These are phyloP conservation scores for Fusarium sarcochroum DNA, from an alignment of 2,329 filamentous ascomycete species.

Conservation along the genomic window DNA sequence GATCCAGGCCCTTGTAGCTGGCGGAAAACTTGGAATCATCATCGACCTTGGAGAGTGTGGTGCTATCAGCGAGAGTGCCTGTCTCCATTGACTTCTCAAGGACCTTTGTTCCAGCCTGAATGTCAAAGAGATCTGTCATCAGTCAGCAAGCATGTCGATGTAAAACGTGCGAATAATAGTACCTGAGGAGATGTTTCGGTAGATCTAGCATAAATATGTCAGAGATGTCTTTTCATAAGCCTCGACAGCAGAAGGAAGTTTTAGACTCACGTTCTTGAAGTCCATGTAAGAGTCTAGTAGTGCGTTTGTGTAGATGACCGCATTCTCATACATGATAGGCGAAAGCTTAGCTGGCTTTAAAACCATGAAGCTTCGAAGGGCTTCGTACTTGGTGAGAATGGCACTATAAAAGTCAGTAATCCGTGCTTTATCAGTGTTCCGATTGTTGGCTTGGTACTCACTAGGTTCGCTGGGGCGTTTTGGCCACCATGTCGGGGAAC, in stretches of 20 bases:
- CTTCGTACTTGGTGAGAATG: constrained; percentile 8
- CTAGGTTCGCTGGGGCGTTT: constrained; percentile 1
- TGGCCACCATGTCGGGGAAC: background rate
- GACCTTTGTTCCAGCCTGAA: too few relatives aligned
- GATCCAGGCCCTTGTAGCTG: background rate
- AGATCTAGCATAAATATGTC: background rate
- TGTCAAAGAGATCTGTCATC: too few relatives aligned
- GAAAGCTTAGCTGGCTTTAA: background rate
- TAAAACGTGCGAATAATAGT: background rate
- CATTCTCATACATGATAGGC: constrained; percentile 5
- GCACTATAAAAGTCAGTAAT: background rate
- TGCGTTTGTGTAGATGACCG: background rate
- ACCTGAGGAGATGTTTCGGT: background rate
- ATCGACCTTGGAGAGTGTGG: background rate
- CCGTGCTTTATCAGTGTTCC: too few relatives aligned
- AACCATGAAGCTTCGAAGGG: background rate
- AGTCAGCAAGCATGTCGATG: background rate
- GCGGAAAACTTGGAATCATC: background rate
- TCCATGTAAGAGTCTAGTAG: constrained; percentile 2
- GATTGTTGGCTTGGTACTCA: background rate
- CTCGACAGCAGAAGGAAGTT: too few relatives aligned
- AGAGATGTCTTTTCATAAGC: too few relatives aligned
- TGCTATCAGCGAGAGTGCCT: background rate
- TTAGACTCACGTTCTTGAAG: constrained; percentile 1
- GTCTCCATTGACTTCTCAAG: too few relatives aligned